Conservation (phyloP, 2,329 filamentous ascomycete species). For the Xylariaceae sp. region DNA sequence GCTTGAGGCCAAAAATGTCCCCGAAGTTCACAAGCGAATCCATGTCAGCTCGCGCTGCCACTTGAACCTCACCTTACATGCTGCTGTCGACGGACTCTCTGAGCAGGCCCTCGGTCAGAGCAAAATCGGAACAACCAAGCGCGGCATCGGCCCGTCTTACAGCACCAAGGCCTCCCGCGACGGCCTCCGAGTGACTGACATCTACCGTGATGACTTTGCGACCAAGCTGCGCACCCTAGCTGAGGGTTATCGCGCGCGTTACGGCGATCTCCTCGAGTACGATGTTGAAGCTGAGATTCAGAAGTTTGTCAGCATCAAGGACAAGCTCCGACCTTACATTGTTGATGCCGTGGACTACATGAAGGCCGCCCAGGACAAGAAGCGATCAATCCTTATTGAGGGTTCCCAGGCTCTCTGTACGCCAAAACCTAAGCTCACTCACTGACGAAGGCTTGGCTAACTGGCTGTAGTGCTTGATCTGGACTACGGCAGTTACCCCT, state of each 20-base stretch:
- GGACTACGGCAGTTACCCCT: slow-evolving; percentile 46
- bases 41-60: slow-evolving; percentile 58
- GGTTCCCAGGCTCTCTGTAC: slow-evolving; percentile 52
- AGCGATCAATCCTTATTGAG: slow-evolving; percentile 60
- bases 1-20: slow-evolving; percentile 55
- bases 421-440: neutral
- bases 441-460: neutral
- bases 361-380: slow-evolving; percentile 52
- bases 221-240: slow-evolving; percentile 57
- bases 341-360: slow-evolving; percentile 65
- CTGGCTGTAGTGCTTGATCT: slow-evolving; percentile 48
- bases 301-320: slow-evolving; percentile 54
- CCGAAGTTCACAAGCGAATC: slow-evolving; percentile 51
- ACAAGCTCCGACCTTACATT: slow-evolving; percentile 53
- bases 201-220: slow-evolving; percentile 65
- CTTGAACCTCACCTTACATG: slow-evolving; percentile 59
- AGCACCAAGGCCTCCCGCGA: slow-evolving; percentile 58
- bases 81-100: slow-evolving; percentile 62
- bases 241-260: slow-evolving; percentile 58
- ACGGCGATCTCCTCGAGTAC: slow-evolving; percentile 59
- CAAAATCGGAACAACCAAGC: slow-evolving; percentile 18
- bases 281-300: slow-evolving; percentile 65
- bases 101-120: slow-evolving; percentile 43
- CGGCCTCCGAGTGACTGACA: slow-evolving; percentile 60
- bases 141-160: slow-evolving; percentile 30